These are phyloP conservation scores for Arabidopsis arenosa DNA, from an alignment of 345 rosid genomes.

Conservation along the genomic window DNA sequence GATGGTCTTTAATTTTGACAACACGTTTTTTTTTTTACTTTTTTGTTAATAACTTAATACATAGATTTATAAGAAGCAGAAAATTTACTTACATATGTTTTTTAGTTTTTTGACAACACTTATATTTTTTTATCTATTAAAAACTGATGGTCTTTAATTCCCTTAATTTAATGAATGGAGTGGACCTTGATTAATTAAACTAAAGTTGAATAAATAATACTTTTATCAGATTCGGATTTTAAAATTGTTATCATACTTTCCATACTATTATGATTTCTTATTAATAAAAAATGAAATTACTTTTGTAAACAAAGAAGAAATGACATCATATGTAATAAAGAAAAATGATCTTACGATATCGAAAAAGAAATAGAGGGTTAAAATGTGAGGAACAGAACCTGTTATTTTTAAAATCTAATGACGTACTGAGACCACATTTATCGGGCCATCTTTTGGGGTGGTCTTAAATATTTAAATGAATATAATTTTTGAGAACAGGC, in stretches of 20 bases:
- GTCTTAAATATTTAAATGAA: too few relatives aligned
- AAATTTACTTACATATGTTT: too few relatives aligned
- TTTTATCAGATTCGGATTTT: not conserved
- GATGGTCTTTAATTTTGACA: not conserved
- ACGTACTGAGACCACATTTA: too few relatives aligned
- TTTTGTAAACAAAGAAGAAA: not conserved
- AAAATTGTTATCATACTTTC: not conserved
- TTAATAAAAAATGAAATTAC: not conserved
- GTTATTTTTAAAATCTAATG: not conserved
- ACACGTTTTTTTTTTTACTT: too few relatives aligned
- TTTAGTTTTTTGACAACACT: too few relatives aligned
- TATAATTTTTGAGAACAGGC: too few relatives aligned
- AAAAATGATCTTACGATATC: not conserved
- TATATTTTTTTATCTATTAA: not conserved
- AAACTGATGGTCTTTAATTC: not conserved
- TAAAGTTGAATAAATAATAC: not conserved
- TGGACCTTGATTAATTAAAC: not conserved
- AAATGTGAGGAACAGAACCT: not conserved
- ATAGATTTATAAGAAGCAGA: too few relatives aligned
- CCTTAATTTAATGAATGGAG: not conserved
- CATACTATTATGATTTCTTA: not conserved
- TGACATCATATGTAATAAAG: not conserved
- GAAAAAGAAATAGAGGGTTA: not conserved
- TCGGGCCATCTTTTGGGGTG: too few relatives aligned
- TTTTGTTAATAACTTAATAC: too few relatives aligned